Percentiles rank a stretch among this genome's conserved stretches.
Evolutionary conservation across 352 stramenopile genomes (phyloP).

Genomic region (Pythium monospermum): DNA sequence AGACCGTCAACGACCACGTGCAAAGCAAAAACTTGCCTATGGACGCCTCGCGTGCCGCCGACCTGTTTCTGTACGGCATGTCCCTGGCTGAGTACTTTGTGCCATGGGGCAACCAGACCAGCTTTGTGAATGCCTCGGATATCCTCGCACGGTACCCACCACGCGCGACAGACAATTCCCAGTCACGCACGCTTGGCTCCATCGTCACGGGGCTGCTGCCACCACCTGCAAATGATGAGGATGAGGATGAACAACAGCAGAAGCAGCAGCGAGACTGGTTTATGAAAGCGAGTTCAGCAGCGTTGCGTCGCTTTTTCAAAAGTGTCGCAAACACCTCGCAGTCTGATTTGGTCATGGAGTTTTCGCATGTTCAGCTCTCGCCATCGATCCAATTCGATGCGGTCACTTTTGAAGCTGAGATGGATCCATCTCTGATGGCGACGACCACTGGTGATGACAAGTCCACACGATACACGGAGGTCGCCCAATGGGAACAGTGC

Average conservation of each 20-base stretch:
- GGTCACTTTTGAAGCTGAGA: conserved; percentile 6
- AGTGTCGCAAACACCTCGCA: conserved; percentile 3
- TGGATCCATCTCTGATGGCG: conserved; percentile 1
- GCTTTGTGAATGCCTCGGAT: neutral
- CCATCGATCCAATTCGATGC: conserved; percentile 9
- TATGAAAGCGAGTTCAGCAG: neutral
- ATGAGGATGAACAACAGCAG: neutral
- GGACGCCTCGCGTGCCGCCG: conserved; percentile 4
- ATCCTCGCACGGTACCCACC: neutral
- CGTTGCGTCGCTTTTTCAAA: neutral
- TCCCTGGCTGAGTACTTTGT: neutral
- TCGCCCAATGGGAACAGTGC: neutral
- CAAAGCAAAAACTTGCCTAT: conserved; percentile 2
- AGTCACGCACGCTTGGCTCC: neutral
- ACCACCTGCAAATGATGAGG: too few relatives aligned
- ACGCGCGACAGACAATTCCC: neutral
- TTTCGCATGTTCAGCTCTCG: conserved; percentile 10
- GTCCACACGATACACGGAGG: neutral
- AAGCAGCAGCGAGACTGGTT: conserved; percentile 8
- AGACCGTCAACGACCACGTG: conserved; percentile 9
- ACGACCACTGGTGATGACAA: neutral
- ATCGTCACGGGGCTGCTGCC: conserved; percentile 2
- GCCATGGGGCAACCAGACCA: neutral
- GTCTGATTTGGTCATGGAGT: conserved; percentile 6
- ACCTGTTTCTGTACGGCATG: conserved; percentile 5